phyloP scores from a whole-genome alignment of 306 rosid species.

The Astragalus glycyphyllos region DNA sequence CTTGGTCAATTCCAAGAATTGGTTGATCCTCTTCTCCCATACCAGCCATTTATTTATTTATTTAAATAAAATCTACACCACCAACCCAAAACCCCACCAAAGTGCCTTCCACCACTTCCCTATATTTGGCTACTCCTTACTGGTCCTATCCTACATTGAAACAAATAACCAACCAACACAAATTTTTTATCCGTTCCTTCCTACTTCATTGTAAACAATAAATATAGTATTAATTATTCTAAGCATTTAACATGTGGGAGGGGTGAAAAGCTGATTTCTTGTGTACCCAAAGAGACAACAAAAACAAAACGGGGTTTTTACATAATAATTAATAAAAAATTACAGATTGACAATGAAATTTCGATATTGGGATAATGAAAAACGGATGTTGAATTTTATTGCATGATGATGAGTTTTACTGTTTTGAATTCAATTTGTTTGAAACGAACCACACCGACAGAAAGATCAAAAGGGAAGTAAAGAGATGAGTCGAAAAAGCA shows the following conservation, averaged over 20 bases:
- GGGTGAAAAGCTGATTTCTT: background rate
- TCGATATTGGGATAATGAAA: background rate
- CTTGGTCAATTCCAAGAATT: slow-evolving; percentile 54
- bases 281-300: background rate
- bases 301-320: slow-evolving; percentile 9
- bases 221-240: background rate
- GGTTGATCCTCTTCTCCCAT: slow-evolving; percentile 44
- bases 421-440: background rate
- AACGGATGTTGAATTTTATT: slow-evolving; percentile 6
- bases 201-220: background rate
- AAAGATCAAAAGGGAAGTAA: background rate
- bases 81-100: slow-evolving; percentile 55
- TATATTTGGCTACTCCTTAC: slow-evolving; percentile 39
- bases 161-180: slow-evolving; percentile 24
- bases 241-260: background rate
- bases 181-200: slow-evolving; percentile 15
- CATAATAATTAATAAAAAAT: background rate
- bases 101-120: slow-evolving; percentile 36
- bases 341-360: slow-evolving; percentile 1
- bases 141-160: slow-evolving; percentile 41
- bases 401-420: background rate
- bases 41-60: slow-evolving; percentile 64
- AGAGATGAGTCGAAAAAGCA: background rate
- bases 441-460: background rate
- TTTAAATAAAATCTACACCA: slow-evolving; percentile 43